Evolutionary conservation across 805 yeast species (phyloP).

Genomic region (Starmerella kuoi): DNA sequence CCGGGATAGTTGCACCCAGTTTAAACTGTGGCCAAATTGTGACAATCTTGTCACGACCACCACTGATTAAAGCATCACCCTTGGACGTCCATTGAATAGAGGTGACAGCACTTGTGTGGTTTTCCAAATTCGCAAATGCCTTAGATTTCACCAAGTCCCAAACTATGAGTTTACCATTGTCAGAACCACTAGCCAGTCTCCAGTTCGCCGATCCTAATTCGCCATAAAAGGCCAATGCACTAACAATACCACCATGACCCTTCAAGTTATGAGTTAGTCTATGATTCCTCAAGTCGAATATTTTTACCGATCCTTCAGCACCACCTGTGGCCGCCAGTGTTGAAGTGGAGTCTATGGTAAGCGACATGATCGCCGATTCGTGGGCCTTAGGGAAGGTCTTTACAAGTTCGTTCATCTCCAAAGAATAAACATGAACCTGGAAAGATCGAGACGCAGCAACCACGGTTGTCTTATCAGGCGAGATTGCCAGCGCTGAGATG

Average conservation of each 20-base stretch:
- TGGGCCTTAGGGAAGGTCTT: conserved; percentile 31
- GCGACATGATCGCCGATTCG: conserved; percentile 68
- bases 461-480: conserved; percentile 61
- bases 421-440: conserved; percentile 53
- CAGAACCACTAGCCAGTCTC: conserved; percentile 66
- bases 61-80: conserved; percentile 53
- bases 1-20: conserved; percentile 56
- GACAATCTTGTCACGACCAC: conserved; percentile 81
- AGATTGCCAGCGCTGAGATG: conserved; percentile 58
- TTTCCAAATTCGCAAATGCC: conserved; percentile 47
- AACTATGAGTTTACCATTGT: conserved; percentile 42
- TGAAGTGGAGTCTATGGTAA: conserved; percentile 66
- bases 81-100: conserved; percentile 54
- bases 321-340: conserved; percentile 87
- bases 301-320: conserved; percentile 82
- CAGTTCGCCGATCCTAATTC: conserved; percentile 49
- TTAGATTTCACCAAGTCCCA: conserved; percentile 65
- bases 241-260: conserved; percentile 86
- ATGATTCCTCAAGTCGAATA: conserved; percentile 85
- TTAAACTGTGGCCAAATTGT: conserved; percentile 38
- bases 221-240: conserved; percentile 66
- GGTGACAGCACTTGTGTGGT: conserved; percentile 76
- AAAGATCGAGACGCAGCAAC: conserved; percentile 76
- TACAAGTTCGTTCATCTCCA: conserved; percentile 7
- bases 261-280: conserved; percentile 78